These are phyloP conservation scores for Kuraishia cidri DNA, from an alignment of 805 yeast species.

Conservation along the genomic window DNA sequence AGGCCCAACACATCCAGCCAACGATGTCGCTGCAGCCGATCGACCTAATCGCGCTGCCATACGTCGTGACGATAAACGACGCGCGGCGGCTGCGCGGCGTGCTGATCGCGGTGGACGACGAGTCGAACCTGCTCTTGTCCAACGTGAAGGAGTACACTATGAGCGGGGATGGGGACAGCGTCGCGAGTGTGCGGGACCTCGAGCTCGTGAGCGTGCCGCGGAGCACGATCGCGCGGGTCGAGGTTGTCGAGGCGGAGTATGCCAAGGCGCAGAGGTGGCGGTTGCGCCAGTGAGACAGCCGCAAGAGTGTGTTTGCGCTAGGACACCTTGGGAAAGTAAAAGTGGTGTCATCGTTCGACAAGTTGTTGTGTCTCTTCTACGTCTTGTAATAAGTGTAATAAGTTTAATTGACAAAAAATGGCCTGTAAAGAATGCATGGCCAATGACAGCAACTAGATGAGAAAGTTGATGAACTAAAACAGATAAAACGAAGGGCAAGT, in stretches of 20 bases:
- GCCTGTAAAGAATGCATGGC: no score
- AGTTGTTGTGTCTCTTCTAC: no score
- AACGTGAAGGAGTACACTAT: constrained; percentile 21
- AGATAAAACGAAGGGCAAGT: no score
- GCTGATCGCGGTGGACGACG: constrained; percentile 33
- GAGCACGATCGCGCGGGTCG: constrained; percentile 22
- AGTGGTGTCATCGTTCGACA: no score
- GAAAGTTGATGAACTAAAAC: no score
- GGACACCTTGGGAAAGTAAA: no score
- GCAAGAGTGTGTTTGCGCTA: no score
- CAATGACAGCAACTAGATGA: no score
- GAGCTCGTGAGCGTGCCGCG: constrained; percentile 50
- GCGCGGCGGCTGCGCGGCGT: constrained; percentile 25
- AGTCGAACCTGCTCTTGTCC: constrained; percentile 29
- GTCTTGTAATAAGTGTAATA: no score
- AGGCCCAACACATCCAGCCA: no score
- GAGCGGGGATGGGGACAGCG: constrained; percentile 4
- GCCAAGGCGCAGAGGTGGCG: constrained; percentile 6
- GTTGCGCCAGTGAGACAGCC: neutral
- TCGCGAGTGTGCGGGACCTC: constrained; percentile 24
- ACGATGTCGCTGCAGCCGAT: constrained; percentile 9
- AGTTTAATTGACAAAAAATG: no score
- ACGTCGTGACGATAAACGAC: constrained; percentile 15
- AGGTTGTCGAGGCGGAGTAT: constrained; percentile 14
- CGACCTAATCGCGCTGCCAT: constrained; percentile 23